Base-by-base conservation (phyloP, 2,329 filamentous ascomycete genomes). In the Simplicillium aogashimaense region DNA sequence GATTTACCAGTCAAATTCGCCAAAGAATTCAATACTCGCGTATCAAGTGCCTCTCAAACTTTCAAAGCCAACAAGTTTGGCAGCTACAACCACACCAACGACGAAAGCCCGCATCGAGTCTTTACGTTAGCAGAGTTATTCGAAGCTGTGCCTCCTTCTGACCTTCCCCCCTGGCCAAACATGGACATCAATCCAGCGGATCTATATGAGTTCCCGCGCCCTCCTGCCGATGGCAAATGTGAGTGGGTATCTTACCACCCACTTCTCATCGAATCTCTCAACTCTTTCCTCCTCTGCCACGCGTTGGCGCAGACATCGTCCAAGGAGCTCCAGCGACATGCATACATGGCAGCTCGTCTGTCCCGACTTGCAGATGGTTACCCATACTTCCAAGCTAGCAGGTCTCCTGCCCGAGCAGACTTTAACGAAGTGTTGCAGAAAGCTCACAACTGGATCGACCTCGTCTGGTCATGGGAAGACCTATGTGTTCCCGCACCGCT, bases 301-400 rank as follows among this genome's bases (percentile, higher is more conserved):
- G 75, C 76, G n/a, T 74, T 94, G 9, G 63, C 86, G 7, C 86
- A 90, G 58, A 94, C 86, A 0, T 83, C 85, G 0, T 59, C 76
- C 10, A 86, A 83, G 50, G 86, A 92, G 56, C 73, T 89, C 29
- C 75, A 80, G 37, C 83, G 86, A 29, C 85, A 92, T 55, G 84
- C 85, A 0, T 73, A 87, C 64, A 92, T 89, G 73, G 86, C 83
- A 4, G 83, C 86, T 13, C 78, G 86, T 5, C 69, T 92, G 2
- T 72, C 77, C 4, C 74, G 85, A 15, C 70, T 92, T 17, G 79
- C 77, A 37, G 83, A 92, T 51, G 86, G 85, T 4, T 89, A 86
- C 50, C 86, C 86, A 0, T 74, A 90, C 37, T 90, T 94, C 54
- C 78, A 88, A 47, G 71, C 79, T 1, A 78, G 81, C 17, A 71